phyloP scores from a whole-genome alignment of 441 rosid genomes.

The Heliophila coronopifolia region DNA sequence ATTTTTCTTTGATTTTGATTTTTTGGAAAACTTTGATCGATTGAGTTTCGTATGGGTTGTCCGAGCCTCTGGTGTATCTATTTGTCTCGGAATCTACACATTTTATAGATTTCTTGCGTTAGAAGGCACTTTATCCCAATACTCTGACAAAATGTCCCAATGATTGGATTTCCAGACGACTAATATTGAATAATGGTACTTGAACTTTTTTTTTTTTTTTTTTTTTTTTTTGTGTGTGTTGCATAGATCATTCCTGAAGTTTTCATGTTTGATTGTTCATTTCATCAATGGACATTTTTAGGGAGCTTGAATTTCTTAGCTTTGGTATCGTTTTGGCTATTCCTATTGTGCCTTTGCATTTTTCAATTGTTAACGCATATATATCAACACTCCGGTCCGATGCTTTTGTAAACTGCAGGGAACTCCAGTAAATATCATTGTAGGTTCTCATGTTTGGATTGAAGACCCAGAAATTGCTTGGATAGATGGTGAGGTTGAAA shows the following conservation, averaged over 20 bases:
- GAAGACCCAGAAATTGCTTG: constrained; percentile 74
- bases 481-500: constrained; percentile 69
- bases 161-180: not conserved
- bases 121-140: not conserved
- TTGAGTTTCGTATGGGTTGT: constrained; percentile 7
- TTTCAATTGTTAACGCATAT: not conserved
- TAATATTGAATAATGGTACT: constrained; percentile 22
- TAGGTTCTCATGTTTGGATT: constrained; percentile 84
- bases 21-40: not conserved
- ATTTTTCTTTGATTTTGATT: not conserved
- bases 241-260: not conserved
- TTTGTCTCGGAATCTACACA: not conserved
- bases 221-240: not conserved
- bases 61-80: not conserved
- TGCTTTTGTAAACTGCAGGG: constrained; percentile 42
- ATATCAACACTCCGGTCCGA: constrained; percentile 22
- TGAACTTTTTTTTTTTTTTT: not conserved
- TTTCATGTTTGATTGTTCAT: constrained; percentile 2
- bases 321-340: not conserved
- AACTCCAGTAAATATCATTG: constrained; percentile 76
- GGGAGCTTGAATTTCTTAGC: no score
- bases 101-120: constrained; percentile 22
- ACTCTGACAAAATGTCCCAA: not conserved
- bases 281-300: not conserved
- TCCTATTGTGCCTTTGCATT: not conserved